Percentiles rank a stretch among this genome's conserved stretches.
These are phyloP conservation scores for Microsporum canis DNA, from an alignment of 2,329 filamentous ascomycete species.

Conservation along the genomic window DNA sequence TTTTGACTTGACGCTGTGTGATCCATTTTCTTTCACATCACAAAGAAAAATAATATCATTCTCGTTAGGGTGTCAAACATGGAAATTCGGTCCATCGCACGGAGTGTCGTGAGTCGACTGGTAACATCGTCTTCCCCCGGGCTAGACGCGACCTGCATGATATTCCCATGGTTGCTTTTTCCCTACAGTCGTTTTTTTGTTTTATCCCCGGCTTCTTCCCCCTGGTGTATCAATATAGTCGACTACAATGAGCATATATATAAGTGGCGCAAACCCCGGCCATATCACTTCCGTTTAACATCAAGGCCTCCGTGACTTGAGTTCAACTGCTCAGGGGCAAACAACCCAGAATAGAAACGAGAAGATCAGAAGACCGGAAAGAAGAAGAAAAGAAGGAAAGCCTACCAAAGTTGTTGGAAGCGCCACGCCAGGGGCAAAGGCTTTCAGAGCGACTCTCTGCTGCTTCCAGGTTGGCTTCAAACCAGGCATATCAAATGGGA, in stretches of 20 bases:
- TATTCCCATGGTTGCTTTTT: background rate
- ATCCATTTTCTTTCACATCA: conserved; percentile 1
- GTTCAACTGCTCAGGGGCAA: background rate
- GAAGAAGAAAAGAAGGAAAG: background rate
- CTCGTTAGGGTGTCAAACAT: background rate
- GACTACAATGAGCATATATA: no score
- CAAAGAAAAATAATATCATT: background rate
- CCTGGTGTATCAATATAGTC: background rate
- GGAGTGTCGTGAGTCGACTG: background rate
- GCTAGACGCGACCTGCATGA: background rate
- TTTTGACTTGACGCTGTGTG: background rate
- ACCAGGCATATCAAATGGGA: background rate
- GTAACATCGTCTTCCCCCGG: background rate
- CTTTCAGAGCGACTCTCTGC: background rate
- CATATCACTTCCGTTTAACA: background rate
- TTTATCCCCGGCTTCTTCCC: background rate
- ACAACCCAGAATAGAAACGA: background rate
- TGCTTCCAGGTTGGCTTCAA: background rate
- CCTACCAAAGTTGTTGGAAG: background rate
- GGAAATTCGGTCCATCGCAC: background rate
- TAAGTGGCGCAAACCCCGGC: background rate
- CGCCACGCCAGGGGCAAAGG: background rate
- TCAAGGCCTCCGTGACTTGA: background rate
- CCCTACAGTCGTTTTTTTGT: background rate
- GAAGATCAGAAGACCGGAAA: background rate